These are phyloP conservation scores for Lophium mytilinum DNA, from an alignment of 495 filamentous ascomycete species.

Conservation along the genomic window DNA sequence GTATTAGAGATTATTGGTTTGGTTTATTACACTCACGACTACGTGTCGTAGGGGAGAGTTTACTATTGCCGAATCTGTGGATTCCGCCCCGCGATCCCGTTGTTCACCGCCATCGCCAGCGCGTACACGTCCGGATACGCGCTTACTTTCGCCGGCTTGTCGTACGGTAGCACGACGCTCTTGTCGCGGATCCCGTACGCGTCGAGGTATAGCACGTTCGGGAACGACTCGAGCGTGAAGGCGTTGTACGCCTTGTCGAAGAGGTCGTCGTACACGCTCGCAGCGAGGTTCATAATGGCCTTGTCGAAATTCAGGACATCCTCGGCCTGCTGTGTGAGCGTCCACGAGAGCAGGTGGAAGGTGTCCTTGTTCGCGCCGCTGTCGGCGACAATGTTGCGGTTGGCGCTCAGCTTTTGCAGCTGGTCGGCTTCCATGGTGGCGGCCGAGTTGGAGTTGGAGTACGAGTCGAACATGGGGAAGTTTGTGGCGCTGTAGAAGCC, in stretches of 20 bases:
- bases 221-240: conserved; percentile 17
- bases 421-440: conserved; percentile 21
- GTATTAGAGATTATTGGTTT: too few species aligned
- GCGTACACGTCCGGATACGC: conserved; percentile 13
- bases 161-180: conserved; percentile 15
- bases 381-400: conserved; percentile 16
- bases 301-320: conserved; percentile 22
- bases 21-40: neutral
- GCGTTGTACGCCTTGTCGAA: conserved; percentile 18
- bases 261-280: conserved; percentile 11
- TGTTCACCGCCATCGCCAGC: conserved; percentile 21
- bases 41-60: neutral
- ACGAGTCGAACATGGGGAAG: conserved; percentile 22
- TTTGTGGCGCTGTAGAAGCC: conserved; percentile 23
- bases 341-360: conserved; percentile 27
- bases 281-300: conserved; percentile 22
- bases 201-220: conserved; percentile 24
- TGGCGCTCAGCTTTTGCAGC: conserved; percentile 18
- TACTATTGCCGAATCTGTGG: neutral
- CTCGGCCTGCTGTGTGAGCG: conserved; percentile 20
- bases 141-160: conserved; percentile 5
- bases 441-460: conserved; percentile 19
- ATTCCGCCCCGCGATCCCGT: conserved; percentile 18
- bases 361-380: conserved; percentile 9
- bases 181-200: conserved; percentile 17